A percentile compares a stretch with the other conserved stretches of the same genome.
Evolutionary conservation across 495 filamentous ascomycete genomes (phyloP).

Genomic region (Talaromyces thailandensis): DNA sequence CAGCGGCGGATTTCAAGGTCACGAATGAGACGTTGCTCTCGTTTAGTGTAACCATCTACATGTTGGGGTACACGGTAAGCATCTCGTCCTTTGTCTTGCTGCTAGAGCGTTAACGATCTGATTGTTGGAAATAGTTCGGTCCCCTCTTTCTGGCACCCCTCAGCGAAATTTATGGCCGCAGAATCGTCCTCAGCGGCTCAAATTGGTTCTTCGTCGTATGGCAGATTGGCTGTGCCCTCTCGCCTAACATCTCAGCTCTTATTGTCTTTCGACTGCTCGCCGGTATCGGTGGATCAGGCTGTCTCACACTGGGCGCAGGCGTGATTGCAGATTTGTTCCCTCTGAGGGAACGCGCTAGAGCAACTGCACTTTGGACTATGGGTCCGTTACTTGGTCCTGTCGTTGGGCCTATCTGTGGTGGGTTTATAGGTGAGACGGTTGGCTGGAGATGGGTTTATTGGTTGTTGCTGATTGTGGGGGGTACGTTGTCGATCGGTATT

Average conservation of each 20-base stretch:
- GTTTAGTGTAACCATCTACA: slow-evolving; percentile 46
- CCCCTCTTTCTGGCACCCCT: slow-evolving; percentile 36
- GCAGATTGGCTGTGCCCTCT: slow-evolving; percentile 61
- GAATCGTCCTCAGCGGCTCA: slow-evolving; percentile 24
- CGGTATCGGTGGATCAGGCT: slow-evolving; percentile 50
- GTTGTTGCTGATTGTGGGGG: slow-evolving; percentile 44
- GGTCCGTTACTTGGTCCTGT: slow-evolving; percentile 44
- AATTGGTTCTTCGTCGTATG: slow-evolving; percentile 41
- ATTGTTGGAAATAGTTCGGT: slow-evolving; percentile 15
- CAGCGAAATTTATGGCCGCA: slow-evolving; percentile 32
- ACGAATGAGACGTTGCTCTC: slow-evolving; percentile 37
- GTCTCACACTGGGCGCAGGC: slow-evolving; percentile 35
- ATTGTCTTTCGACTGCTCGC: slow-evolving; percentile 58
- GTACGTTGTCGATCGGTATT: slow-evolving; percentile 26
- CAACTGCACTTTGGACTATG: slow-evolving; percentile 46
- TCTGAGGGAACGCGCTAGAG: slow-evolving; percentile 46
- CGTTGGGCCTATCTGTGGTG: slow-evolving; percentile 43
- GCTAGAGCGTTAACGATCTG: not conserved
- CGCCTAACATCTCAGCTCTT: slow-evolving; percentile 45
- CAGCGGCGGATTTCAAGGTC: slow-evolving; percentile 54
- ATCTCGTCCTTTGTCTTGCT: not conserved
- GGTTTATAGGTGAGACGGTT: slow-evolving; percentile 41
- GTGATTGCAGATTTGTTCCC: slow-evolving; percentile 53
- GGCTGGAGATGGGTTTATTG: slow-evolving; percentile 58
- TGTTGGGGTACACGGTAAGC: slow-evolving; percentile 50